phyloP scores from a whole-genome alignment of 306 rosid species.

The Fagus sylvatica region DNA sequence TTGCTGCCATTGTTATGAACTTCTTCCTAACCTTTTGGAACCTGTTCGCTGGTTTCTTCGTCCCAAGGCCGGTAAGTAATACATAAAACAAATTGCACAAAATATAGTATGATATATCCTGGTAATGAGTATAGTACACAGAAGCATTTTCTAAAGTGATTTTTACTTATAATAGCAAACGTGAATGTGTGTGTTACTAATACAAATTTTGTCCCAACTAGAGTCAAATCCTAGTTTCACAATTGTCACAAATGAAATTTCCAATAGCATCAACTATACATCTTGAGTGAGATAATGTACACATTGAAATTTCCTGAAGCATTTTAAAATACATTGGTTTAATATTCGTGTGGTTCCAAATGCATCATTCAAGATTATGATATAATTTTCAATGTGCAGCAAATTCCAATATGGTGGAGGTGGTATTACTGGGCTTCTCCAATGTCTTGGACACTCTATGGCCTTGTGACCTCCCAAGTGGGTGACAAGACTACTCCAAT shows the following conservation, averaged over 20 bases:
- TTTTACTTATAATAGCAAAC: not conserved
- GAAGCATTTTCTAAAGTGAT: not conserved
- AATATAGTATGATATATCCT: not conserved
- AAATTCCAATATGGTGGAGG: constrained; percentile 65
- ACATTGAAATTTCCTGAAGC: too few relatives aligned
- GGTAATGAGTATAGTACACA: not conserved
- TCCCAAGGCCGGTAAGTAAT: constrained; percentile 45
- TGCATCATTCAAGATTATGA: not conserved
- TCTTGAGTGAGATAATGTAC: too few relatives aligned
- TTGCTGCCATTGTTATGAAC: constrained; percentile 54
- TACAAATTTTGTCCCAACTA: too few relatives aligned
- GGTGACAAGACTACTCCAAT: constrained; percentile 36
- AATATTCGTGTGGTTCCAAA: not conserved
- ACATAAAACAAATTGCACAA: not conserved
- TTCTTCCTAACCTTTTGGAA: constrained; percentile 59
- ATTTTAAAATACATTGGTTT: too few relatives aligned
- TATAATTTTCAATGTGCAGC: constrained; percentile 29
- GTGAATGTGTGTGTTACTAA: too few relatives aligned
- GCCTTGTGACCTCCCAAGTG: constrained; percentile 51
- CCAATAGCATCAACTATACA: too few relatives aligned
- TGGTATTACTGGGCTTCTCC: constrained; percentile 58
- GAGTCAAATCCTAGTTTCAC: too few relatives aligned
- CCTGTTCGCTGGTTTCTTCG: constrained; percentile 55
- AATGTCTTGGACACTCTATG: constrained; percentile 54
- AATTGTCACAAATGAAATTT: too few relatives aligned